Evolutionary conservation across 305 asterid species (phyloP).

Genomic region (Fraxinus sp.): DNA sequence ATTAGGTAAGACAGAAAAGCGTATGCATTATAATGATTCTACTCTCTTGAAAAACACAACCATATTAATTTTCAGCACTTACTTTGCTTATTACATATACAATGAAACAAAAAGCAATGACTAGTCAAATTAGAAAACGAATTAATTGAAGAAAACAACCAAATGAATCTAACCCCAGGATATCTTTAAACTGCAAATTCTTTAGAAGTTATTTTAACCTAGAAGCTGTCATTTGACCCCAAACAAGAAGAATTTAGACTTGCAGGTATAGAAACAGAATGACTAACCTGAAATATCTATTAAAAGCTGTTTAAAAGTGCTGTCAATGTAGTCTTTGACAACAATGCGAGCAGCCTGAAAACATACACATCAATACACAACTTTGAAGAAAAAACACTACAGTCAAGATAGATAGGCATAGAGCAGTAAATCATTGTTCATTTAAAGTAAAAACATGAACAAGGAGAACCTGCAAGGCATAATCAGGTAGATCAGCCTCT

Average conservation of each 20-base stretch:
- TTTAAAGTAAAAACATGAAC: neutral
- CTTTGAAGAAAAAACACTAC: neutral
- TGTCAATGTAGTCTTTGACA: slow-evolving; percentile 36
- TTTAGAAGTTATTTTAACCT: neutral
- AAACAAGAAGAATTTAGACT: neutral
- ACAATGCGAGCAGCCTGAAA: slow-evolving; percentile 44
- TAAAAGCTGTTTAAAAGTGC: slow-evolving; percentile 41
- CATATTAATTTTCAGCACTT: neutral
- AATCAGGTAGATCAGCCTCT: slow-evolving; percentile 45
- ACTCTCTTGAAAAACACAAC: neutral
- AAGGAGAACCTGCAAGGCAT: slow-evolving; percentile 38
- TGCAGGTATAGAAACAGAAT: slow-evolving; percentile 1
- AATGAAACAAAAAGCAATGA: neutral
- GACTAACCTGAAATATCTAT: slow-evolving; percentile 45
- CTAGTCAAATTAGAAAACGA: neutral
- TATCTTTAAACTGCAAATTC: neutral
- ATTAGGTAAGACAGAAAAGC: neutral
- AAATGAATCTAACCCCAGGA: neutral
- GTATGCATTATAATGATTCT: neutral
- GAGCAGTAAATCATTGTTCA: neutral
- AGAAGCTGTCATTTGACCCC: neutral
- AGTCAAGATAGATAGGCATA: neutral
- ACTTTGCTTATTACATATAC: neutral
- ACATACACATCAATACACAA: slow-evolving; percentile 13
- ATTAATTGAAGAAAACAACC: neutral